Percentiles rank a stretch among this genome's conserved stretches.
Conservation (phyloP, 2,329 filamentous ascomycete genomes). For the Epichloe uncinata region DNA sequence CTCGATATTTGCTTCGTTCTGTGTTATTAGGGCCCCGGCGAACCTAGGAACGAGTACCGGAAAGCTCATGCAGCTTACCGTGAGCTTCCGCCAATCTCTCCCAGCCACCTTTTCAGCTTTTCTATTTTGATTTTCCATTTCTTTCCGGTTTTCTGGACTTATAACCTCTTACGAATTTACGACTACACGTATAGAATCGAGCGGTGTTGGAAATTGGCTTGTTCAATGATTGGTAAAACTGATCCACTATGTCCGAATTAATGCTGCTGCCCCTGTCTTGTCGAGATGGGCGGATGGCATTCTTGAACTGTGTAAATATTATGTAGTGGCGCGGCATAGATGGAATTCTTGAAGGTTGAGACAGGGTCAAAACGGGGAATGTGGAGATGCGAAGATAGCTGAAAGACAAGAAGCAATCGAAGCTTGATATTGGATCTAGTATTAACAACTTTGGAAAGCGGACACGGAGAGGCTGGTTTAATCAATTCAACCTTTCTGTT, state of each 20-base stretch:
- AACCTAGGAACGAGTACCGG: no score
- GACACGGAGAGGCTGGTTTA: no score
- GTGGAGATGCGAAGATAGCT: neutral
- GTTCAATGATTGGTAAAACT: neutral
- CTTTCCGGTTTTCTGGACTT: neutral
- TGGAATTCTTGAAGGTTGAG: neutral
- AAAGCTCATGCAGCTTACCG: no score
- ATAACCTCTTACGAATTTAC: conserved; percentile 2
- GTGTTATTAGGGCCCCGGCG: no score
- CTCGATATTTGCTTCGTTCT: no score
- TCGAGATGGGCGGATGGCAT: neutral
- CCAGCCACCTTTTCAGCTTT: no score
- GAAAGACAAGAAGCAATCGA: neutral
- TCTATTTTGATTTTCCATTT: neutral
- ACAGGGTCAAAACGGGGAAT: neutral
- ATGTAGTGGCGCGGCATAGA: neutral
- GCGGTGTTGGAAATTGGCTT: neutral
- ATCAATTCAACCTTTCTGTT: neutral
- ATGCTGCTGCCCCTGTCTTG: neutral
- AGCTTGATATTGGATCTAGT: neutral
- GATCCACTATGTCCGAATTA: neutral
- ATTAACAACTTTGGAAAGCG: no score
- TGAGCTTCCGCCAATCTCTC: no score
- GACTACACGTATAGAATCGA: neutral
- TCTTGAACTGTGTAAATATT: neutral